Base-by-base conservation (phyloP, 75 land plant species). In the Isoetes taiwanensis region DNA sequence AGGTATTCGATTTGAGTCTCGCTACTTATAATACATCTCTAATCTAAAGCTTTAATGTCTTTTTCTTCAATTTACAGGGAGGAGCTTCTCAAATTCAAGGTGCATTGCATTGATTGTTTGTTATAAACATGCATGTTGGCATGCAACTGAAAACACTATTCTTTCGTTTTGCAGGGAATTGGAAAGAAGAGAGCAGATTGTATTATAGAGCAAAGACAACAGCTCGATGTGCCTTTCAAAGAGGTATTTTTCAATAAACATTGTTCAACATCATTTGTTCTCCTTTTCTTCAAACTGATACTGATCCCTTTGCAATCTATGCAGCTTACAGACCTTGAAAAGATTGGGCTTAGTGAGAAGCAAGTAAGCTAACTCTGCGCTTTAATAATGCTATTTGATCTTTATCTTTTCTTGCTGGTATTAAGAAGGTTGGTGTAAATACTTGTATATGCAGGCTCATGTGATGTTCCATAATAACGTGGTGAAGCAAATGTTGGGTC, bases 271-370 rank as follows among this genome's bases (percentile, higher is more conserved):
- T 46, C 38, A 37, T 9, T 14, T 9, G 25, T 46, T 46, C 16
- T 19, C 50, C 4, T 46, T 46, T 5, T 46, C 8, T 46, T 19
- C 23, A n/a, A n/a, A n/a, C n/a, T n/a, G n/a, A n/a, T n/a, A n/a
- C n/a, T n/a, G n/a, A n/a, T n/a, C 20, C n/a, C n/a, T n/a, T n/a
- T n/a, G n/a, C n/a, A n/a, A n/a, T n/a, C n/a, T n/a, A n/a, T 46
- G 21, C 50, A 46, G 50, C 50, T 46, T 46, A 6, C 25, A 46
- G 50, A 46, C 23, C 50, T 46, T 46, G 21, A 46, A 46, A 46
- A 46, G 25, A 46, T 46, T 46, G 50, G 50, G 5, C 50, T 46
- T 23, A 46, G 50, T 46, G 50, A 19, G 16, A 46, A 46, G 19
- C 50, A 46, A 46, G 50, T 46, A 46, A 46, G 50, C 23, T 9